Evolutionary conservation across 768 basidiomycete species (phyloP).

Genomic region (Coprinopsis cinerea): DNA sequence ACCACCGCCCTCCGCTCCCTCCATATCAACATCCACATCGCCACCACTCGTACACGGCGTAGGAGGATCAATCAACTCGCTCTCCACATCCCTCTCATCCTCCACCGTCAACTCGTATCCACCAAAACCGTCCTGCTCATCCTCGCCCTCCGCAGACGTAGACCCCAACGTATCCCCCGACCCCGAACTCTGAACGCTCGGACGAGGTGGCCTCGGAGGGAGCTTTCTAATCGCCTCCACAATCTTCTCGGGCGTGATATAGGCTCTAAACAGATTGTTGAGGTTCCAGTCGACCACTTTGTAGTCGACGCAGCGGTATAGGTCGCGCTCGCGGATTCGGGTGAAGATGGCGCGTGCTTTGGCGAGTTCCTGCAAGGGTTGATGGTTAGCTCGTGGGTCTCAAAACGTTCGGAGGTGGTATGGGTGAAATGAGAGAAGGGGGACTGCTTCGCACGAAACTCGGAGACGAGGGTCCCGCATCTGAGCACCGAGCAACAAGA

Average conservation of each 20-base stretch:
- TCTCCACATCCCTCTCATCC: conserved; percentile 3
- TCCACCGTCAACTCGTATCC: no score
- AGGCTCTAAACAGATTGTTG: conserved; percentile 26
- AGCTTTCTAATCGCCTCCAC: conserved; percentile 33
- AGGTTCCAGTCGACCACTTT: conserved; percentile 42
- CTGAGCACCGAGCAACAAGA: no score
- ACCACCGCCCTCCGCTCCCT: background rate
- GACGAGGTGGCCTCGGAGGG: no score
- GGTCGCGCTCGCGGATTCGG: conserved; percentile 54
- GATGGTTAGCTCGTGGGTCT: conserved; percentile 1
- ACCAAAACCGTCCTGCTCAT: no score
- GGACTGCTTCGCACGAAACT: no score
- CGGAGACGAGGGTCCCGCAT: no score
- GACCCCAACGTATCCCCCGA: no score
- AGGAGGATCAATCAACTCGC: background rate
- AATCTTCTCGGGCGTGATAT: conserved; percentile 38
- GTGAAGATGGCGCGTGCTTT: conserved; percentile 54
- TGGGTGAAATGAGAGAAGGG: background rate
- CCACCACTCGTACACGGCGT: no score
- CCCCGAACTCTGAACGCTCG: no score
- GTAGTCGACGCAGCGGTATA: conserved; percentile 68
- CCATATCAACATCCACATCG: background rate
- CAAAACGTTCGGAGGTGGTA: background rate
- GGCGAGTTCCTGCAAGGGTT: conserved; percentile 45
- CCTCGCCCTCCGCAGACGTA: no score